These are phyloP conservation scores for Tolypocladium guangdongense DNA, from an alignment of 2,329 filamentous ascomycete genomes.

Conservation along the genomic window DNA sequence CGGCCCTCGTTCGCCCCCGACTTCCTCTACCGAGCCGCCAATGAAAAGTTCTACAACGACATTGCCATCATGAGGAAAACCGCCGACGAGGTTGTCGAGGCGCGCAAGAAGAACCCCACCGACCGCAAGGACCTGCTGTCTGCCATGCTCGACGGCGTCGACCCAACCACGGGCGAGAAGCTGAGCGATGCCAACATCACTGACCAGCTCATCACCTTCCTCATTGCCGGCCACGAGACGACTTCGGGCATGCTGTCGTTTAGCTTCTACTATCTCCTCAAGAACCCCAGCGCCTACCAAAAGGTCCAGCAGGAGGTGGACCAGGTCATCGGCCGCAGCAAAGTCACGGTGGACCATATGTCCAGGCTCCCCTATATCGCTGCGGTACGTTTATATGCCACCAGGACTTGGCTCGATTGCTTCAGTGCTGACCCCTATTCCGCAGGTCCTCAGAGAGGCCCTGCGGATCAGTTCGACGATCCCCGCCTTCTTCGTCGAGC, in stretches of 20 bases:
- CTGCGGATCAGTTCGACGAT: conserved; percentile 53
- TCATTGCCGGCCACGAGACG: conserved; percentile 63
- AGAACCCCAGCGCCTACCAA: conserved; percentile 46
- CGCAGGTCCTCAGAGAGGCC: conserved; percentile 49
- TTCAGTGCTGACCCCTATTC: conserved; percentile 1
- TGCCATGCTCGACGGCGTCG: conserved; percentile 57
- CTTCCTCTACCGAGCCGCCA: conserved; percentile 36
- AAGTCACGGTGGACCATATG: conserved; percentile 50
- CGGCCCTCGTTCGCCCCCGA: conserved; percentile 33
- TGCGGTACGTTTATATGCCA: conserved; percentile 27
- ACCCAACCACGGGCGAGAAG: conserved; percentile 56
- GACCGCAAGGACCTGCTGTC: conserved; percentile 57
- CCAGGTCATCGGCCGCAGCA: conserved; percentile 45
- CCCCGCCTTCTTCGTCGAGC: conserved; percentile 41
- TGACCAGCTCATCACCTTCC: conserved; percentile 62
- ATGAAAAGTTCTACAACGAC: conserved; percentile 41
- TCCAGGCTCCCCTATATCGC: conserved; percentile 54
- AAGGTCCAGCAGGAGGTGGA: conserved; percentile 61
- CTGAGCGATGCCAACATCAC: conserved; percentile 52
- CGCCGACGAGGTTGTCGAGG: conserved; percentile 48
- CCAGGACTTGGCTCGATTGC: neutral
- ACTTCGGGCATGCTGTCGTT: conserved; percentile 58
- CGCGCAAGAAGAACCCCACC: conserved; percentile 42
- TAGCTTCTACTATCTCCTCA: conserved; percentile 52
- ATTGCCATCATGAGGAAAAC: conserved; percentile 44